Conservation (phyloP, 768 basidiomycete genomes). For the Filobasidium floriforme region DNA sequence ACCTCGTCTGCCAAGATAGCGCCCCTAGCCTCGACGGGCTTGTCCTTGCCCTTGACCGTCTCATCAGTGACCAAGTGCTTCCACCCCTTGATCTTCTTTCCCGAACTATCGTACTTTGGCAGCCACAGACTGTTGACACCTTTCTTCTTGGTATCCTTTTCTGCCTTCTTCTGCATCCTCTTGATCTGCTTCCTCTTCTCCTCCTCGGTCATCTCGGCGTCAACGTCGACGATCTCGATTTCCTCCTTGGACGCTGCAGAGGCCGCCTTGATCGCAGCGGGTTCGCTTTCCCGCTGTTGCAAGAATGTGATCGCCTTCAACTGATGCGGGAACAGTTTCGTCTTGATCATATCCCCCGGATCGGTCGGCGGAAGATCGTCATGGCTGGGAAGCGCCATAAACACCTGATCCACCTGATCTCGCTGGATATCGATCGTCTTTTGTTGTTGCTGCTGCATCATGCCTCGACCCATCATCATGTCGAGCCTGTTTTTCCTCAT, state of each 20-base stretch:
- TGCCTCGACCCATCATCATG: slow-evolving; percentile 17
- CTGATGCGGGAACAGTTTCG: slow-evolving; percentile 90
- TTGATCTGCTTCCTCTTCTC: slow-evolving; percentile 41
- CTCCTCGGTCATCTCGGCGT: slow-evolving; percentile 13
- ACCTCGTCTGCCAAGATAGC: slow-evolving; percentile 96
- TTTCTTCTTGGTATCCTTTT: slow-evolving; percentile 25
- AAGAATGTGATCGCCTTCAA: slow-evolving; percentile 95
- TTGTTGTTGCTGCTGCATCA: slow-evolving; percentile 21
- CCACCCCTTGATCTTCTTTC: slow-evolving; percentile 52
- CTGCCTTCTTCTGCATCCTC: slow-evolving; percentile 52
- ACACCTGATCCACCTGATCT: slow-evolving; percentile 87
- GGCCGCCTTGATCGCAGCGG: slow-evolving; percentile 34
- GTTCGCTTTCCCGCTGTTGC: slow-evolving; percentile 65
- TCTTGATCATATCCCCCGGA: slow-evolving; percentile 61
- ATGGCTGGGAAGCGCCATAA: slow-evolving; percentile 77
- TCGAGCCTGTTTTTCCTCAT: slow-evolving; percentile 22
- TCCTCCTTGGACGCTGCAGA: slow-evolving; percentile 26
- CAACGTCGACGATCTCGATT: slow-evolving; percentile 15
- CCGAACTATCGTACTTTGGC: slow-evolving; percentile 41
- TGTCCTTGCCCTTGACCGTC: slow-evolving; percentile 47
- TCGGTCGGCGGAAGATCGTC: slow-evolving; percentile 80
- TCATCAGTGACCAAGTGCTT: slow-evolving; percentile 77
- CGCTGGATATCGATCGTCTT: slow-evolving; percentile 71
- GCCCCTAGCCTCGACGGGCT: slow-evolving; percentile 56
- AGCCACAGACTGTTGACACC: slow-evolving; percentile 48